Evolutionary conservation across 1,284 basidiomycete species (phyloP), one percentile per base, ranked within the genome.

Genomic region (Ceratobasidium sp.): DNA sequence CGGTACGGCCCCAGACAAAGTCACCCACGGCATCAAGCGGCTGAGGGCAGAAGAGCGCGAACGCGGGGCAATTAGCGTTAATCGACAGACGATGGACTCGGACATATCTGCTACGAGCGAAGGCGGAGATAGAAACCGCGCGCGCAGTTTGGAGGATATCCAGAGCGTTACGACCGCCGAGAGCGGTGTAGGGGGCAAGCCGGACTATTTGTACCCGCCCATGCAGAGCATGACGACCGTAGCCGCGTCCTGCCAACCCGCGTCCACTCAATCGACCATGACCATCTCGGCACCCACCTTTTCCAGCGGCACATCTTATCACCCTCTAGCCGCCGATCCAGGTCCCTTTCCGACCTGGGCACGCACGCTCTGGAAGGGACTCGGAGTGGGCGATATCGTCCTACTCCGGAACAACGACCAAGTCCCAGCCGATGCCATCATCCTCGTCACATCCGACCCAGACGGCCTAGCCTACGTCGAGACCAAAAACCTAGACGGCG

Each of bases 381-480:
- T 99, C 67, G 96, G 98, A 85, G 97, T 98, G 5, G 97, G 97
- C n/a, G 97, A 99, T 84, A 86, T 99, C 33, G 95, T 99, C 33
- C 86, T 98, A 1, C 87, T 99, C 39, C 89, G 93, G 76, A 96
- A 98, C 83, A 95, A 98, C 84, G 97, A 99, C 79, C 96, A 98
- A 85, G 93, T 99, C 7, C 97, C 97, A 0, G 97, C 97, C 7
- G 97, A 99, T 83, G 93, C 98, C 78, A 89, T 97, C 78, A 94
- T 99, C 0, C 90, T 99, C 20, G 93, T 93, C 26, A 95, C 95
- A 0, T 96, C 95, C 1, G 95, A 97, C 84, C 77, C 85, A 33
- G 95, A 97, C 81, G 92, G 93, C 15, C 86, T 95, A 84, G 96
- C 95, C 84, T 97, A 95, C 82, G 88, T 97, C 49, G 96, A 97